Conservation (phyloP, 257 asterid species). For the Mentha longifolia region DNA sequence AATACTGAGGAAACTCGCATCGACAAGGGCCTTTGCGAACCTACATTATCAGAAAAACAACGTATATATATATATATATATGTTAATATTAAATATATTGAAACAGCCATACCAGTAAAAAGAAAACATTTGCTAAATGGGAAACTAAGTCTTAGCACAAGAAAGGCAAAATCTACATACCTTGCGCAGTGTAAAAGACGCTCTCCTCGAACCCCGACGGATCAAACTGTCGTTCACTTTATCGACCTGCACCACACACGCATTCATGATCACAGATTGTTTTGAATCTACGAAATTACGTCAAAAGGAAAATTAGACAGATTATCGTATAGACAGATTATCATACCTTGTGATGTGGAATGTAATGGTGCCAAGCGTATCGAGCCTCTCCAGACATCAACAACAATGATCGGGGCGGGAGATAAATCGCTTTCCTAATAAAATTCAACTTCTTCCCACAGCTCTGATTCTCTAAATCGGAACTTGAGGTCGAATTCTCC, state of each 20-base stretch:
- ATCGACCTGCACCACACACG: slow-evolving; percentile 62
- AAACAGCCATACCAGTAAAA: too few relatives aligned
- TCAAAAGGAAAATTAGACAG: not conserved
- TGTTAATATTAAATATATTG: too few relatives aligned
- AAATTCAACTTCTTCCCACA: slow-evolving; percentile 47
- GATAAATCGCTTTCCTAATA: slow-evolving; percentile 74
- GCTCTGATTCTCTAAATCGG: slow-evolving; percentile 45
- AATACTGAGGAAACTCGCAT: slow-evolving; percentile 69
- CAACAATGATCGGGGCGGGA: slow-evolving; percentile 88
- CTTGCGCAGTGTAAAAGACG: slow-evolving; percentile 91
- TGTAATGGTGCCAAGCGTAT: slow-evolving; percentile 98
- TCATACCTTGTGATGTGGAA: slow-evolving; percentile 94
- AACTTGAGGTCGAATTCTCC: slow-evolving; percentile 37
- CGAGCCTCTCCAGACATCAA: slow-evolving; percentile 88
- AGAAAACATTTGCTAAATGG: too few relatives aligned
- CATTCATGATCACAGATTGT: not conserved
- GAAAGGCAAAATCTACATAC: slow-evolving; percentile 34
- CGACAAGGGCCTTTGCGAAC: slow-evolving; percentile 68
- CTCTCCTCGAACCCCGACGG: slow-evolving; percentile 82
- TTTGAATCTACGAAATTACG: not conserved
- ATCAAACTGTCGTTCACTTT: slow-evolving; percentile 65
- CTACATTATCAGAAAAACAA: slow-evolving; percentile 42
- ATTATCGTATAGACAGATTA: slow-evolving; percentile 15
- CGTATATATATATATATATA: too few relatives aligned
- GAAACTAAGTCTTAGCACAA: too few relatives aligned